Conservation (phyloP, 192 early-diverging fungal genomes). For the Gryganskiella cystojenkinii region DNA sequence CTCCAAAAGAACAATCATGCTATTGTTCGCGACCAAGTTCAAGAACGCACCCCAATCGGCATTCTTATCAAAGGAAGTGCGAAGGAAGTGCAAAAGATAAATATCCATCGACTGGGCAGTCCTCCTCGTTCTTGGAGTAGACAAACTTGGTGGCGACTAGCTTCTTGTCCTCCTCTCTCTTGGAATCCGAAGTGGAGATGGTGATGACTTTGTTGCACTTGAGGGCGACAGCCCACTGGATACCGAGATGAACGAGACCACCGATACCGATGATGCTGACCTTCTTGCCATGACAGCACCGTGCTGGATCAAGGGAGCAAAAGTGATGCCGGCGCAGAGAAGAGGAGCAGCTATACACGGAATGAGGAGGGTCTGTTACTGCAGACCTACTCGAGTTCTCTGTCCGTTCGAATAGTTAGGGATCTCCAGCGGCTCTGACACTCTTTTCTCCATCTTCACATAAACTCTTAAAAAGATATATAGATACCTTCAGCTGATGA, state of each 20-base stretch:
- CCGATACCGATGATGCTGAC: conserved; percentile 78
- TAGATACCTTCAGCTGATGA: conserved; percentile 60
- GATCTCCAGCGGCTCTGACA: too few species aligned
- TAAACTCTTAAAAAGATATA: too few species aligned
- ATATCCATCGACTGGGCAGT: conserved; percentile 45
- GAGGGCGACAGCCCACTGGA: conserved; percentile 72
- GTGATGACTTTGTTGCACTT: conserved; percentile 65
- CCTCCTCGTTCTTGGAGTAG: conserved; percentile 37
- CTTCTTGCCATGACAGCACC: conserved; percentile 55
- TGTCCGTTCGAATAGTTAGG: too few species aligned
- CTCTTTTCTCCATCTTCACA: too few species aligned
- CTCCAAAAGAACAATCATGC: too few species aligned
- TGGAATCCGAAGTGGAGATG: conserved; percentile 64
- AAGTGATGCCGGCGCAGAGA: conserved; percentile 89
- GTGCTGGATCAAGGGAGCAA: conserved; percentile 62
- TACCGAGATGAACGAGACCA: conserved; percentile 74
- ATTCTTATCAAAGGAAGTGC: conserved; percentile 30
- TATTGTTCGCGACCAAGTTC: conserved; percentile 63
- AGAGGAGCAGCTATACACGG: conserved; percentile 71
- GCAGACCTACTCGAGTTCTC: too few species aligned
- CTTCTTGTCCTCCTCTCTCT: conserved; percentile 63
- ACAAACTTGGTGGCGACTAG: conserved; percentile 71
- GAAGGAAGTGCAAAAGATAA: conserved; percentile 51
- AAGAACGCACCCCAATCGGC: conserved; percentile 62
- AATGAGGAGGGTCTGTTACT: too few species aligned